Percentiles rank a stretch among this genome's conserved stretches.
Conservation (phyloP, 1,284 basidiomycete genomes). For the Rhodotorula sp. region DNA sequence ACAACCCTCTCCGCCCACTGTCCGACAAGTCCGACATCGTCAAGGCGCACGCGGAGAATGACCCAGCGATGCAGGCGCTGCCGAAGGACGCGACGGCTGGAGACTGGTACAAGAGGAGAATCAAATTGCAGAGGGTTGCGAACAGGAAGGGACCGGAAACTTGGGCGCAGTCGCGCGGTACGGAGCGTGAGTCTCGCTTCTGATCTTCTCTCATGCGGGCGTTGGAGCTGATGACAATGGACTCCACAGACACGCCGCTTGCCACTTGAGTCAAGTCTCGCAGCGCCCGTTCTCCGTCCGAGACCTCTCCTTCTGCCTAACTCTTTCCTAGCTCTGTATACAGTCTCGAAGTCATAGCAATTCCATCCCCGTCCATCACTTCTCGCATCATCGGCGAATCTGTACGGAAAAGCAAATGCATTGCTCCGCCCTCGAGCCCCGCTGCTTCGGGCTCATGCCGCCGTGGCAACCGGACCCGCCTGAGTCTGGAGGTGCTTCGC, state of each 20-base stretch:
- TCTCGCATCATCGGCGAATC: too few relatives aligned
- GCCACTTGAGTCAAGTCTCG: not conserved
- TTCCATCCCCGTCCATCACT: too few relatives aligned
- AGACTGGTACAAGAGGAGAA: conserved; percentile 32
- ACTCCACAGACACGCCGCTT: not conserved
- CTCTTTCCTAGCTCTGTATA: too few relatives aligned
- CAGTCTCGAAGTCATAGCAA: too few relatives aligned
- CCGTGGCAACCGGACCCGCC: not conserved
- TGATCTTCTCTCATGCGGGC: not conserved
- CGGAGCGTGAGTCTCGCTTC: conserved; percentile 42
- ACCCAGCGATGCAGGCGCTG: conserved; percentile 29
- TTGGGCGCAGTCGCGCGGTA: conserved; percentile 34
- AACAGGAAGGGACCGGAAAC: conserved; percentile 37
- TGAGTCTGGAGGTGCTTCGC: conserved; percentile 11
- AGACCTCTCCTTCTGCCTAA: too few relatives aligned
- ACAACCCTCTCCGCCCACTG: conserved; percentile 16
- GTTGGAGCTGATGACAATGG: not conserved
- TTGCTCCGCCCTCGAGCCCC: too few relatives aligned
- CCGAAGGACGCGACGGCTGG: conserved; percentile 27
- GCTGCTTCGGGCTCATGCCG: not conserved
- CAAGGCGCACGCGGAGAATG: conserved; percentile 16
- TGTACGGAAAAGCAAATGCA: too few relatives aligned
- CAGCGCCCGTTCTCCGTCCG: too few relatives aligned
- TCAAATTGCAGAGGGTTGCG: conserved; percentile 24
- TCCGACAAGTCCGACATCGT: conserved; percentile 23